phyloP scores from a whole-genome alignment of 1,284 basidiomycete genomes.

The Blastosporella zonata region DNA sequence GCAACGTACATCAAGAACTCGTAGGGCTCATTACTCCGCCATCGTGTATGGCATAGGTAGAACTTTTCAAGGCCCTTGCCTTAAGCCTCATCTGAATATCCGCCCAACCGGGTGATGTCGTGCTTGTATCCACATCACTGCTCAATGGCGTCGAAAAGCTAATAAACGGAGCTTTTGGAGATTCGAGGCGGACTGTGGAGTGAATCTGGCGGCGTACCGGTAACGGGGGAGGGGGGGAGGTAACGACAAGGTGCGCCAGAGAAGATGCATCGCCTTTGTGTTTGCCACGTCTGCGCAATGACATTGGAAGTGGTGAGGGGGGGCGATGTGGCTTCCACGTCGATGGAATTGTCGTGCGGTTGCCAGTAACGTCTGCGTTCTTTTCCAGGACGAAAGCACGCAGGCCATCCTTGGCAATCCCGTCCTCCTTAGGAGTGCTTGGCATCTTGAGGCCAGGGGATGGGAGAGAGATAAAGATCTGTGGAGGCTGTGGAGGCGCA shows the following conservation, averaged over 20 bases:
- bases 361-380: not conserved
- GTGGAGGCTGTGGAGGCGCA: constrained; percentile 13
- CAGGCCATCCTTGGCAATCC: not conserved
- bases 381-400: not conserved
- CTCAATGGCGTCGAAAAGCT: constrained; percentile 8
- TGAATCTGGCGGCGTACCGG: constrained; percentile 1
- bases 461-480: constrained; percentile 16
- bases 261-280: constrained; percentile 9
- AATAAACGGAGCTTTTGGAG: not conserved
- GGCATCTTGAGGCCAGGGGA: constrained; percentile 16
- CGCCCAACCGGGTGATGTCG: constrained; percentile 5
- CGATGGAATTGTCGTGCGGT: constrained; percentile 7
- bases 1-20: not conserved
- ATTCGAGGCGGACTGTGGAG: constrained; percentile 1
- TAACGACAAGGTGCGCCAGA: not conserved
- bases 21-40: constrained; percentile 19
- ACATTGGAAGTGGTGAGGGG: constrained; percentile 18
- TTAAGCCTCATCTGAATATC: constrained; percentile 16
- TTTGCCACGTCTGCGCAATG: constrained; percentile 8
- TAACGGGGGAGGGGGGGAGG: constrained; percentile 13
- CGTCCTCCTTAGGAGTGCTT: not conserved
- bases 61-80: constrained; percentile 21
- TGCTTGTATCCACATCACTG: not conserved
- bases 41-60: constrained; percentile 19
- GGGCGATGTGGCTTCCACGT: constrained; percentile 20